A percentile compares a stretch with the other conserved stretches of the same genome.
These are phyloP conservation scores for Gastrodia elata DNA, from an alignment of 106 monocot species.

Conservation along the genomic window DNA sequence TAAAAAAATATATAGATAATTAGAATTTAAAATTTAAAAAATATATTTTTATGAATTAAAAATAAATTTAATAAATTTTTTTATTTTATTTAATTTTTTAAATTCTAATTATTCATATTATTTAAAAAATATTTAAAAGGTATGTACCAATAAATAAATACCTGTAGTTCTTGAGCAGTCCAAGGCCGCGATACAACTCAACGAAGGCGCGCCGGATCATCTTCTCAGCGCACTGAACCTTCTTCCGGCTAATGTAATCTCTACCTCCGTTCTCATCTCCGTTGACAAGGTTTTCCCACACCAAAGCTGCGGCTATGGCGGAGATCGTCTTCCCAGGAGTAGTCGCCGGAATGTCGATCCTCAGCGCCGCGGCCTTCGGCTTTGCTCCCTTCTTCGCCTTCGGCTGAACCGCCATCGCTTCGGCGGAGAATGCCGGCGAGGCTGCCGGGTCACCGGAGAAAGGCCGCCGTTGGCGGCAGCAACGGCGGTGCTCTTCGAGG, in stretches of 20 bases:
- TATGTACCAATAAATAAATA: too few species aligned
- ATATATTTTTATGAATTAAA: too few species aligned
- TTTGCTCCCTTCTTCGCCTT: slow-evolving; percentile 78
- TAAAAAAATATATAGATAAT: too few species aligned
- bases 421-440: slow-evolving; percentile 36
- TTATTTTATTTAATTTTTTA: too few species aligned
- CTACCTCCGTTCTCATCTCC: slow-evolving; percentile 35
- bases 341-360: slow-evolving; percentile 86
- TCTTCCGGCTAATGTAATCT: slow-evolving; percentile 59
- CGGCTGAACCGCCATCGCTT: slow-evolving; percentile 38
- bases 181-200: slow-evolving; percentile 78
- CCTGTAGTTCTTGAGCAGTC: slow-evolving; percentile 87
- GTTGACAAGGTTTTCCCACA: slow-evolving; percentile 90
- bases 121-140: too few species aligned
- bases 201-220: slow-evolving; percentile 77
- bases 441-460: background rate
- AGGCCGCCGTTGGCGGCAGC: slow-evolving; percentile 10
- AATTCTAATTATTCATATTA: too few species aligned
- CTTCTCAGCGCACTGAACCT: slow-evolving; percentile 92
- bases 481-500: slow-evolving; percentile 45
- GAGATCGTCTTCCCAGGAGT: slow-evolving; percentile 56
- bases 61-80: too few species aligned
- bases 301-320: slow-evolving; percentile 46
- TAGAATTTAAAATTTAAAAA: too few species aligned
- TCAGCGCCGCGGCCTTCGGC: slow-evolving; percentile 46